Conservation (phyloP, 495 filamentous ascomycete genomes). For the Penicillium parvum region DNA sequence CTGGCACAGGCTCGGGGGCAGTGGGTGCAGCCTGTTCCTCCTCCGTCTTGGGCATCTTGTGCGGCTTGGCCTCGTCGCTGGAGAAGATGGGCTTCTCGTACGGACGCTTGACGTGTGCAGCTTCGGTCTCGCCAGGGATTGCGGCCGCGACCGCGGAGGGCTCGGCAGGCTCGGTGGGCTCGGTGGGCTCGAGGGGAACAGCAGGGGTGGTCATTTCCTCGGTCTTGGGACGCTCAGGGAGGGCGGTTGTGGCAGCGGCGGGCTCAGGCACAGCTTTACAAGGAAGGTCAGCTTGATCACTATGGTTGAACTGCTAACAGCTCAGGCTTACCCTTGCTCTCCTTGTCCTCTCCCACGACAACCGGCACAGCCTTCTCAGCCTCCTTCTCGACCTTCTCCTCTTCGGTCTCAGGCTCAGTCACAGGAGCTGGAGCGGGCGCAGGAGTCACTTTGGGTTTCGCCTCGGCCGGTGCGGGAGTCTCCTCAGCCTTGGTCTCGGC, state of each 20-base stretch:
- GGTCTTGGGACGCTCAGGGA: slow-evolving; percentile 34
- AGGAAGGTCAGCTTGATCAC: slow-evolving; percentile 16
- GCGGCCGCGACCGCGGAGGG: slow-evolving; percentile 6
- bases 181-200: slow-evolving; percentile 29
- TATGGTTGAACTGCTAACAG: too few relatives aligned
- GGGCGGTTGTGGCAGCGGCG: slow-evolving; percentile 6
- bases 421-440: slow-evolving; percentile 13
- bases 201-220: slow-evolving; percentile 18
- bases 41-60: slow-evolving; percentile 30
- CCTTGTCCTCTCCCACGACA: slow-evolving; percentile 18
- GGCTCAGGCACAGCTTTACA: too few relatives aligned
- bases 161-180: slow-evolving; percentile 6
- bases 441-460: slow-evolving; percentile 13
- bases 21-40: slow-evolving; percentile 22
- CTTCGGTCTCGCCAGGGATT: slow-evolving; percentile 18
- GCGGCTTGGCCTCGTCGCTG: slow-evolving; percentile 25
- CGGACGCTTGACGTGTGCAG: slow-evolving; percentile 24
- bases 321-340: slow-evolving; percentile 16
- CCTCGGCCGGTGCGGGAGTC: slow-evolving; percentile 10
- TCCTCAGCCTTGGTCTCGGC: slow-evolving; percentile 24
- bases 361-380: slow-evolving; percentile 9
- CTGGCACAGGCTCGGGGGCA: slow-evolving; percentile 19
- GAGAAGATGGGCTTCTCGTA: slow-evolving; percentile 33
- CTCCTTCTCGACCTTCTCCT: slow-evolving; percentile 16
- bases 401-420: slow-evolving; percentile 9